phyloP scores from a whole-genome alignment of 345 rosid genomes.

The Aethionema arabicum region DNA sequence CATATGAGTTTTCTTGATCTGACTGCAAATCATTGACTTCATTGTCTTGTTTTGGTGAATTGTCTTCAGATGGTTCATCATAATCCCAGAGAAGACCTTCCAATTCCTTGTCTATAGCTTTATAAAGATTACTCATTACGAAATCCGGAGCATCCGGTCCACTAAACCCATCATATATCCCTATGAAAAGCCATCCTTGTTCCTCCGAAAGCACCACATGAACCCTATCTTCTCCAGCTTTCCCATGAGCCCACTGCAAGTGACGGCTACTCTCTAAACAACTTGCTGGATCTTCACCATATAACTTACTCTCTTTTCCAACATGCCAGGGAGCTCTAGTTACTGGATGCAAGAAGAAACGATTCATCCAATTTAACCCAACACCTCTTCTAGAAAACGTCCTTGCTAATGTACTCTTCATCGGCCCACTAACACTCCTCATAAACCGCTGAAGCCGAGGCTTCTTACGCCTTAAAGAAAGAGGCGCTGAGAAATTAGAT shows the following conservation, averaged over 20 bases:
- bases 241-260: slow-evolving; percentile 99
- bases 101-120: slow-evolving; percentile 80
- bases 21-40: slow-evolving; percentile 30
- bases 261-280: slow-evolving; percentile 61
- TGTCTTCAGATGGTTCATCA: slow-evolving; percentile 52
- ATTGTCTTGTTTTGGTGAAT: slow-evolving; percentile 37
- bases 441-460: slow-evolving; percentile 66
- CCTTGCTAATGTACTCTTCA: slow-evolving; percentile 70
- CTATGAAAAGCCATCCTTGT: slow-evolving; percentile 96
- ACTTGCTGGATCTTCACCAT: slow-evolving; percentile 53
- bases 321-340: slow-evolving; percentile 67
- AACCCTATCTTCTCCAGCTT: slow-evolving; percentile 97
- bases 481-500: slow-evolving; percentile 95
- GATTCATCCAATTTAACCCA: slow-evolving; percentile 74
- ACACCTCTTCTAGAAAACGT: slow-evolving; percentile 80
- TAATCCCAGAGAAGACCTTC: slow-evolving; percentile 94
- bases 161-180: slow-evolving; percentile 96
- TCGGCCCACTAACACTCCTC: slow-evolving; percentile 92
- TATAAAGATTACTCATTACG: slow-evolving; percentile 82
- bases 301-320: slow-evolving; percentile 60
- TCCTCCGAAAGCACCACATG: slow-evolving; percentile 98
- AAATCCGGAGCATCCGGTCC: slow-evolving; percentile 99
- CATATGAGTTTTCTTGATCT: slow-evolving; percentile 41
- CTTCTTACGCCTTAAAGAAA: slow-evolving; percentile 61
- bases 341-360: slow-evolving; percentile 72